Evolutionary conservation across 2,329 filamentous ascomycete species (phyloP).

Genomic region (Penicillium hesseltinei): DNA sequence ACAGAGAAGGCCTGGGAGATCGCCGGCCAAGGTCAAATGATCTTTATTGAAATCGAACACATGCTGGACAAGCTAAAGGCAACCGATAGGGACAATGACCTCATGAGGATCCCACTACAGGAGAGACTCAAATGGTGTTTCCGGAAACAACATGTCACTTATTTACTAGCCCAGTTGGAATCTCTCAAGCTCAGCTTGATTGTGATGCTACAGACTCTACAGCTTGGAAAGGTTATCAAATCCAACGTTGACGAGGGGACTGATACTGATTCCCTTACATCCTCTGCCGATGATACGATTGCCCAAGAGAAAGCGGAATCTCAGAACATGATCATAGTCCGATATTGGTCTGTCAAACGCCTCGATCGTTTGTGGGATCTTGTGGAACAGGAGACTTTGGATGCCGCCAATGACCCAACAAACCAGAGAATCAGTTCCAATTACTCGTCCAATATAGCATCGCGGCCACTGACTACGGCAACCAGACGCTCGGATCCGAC

Average conservation of each 20-base stretch:
- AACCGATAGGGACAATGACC: conserved; percentile 24
- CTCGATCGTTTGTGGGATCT: conserved; percentile 38
- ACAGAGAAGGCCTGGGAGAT: conserved; percentile 40
- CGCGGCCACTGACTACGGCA: conserved; percentile 14
- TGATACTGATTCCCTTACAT: conserved; percentile 1
- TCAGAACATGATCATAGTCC: conserved; percentile 46
- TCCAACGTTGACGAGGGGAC: conserved; percentile 21
- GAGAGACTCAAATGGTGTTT: conserved; percentile 44
- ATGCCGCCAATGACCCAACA: conserved; percentile 23
- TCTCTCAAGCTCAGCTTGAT: conserved; percentile 42
- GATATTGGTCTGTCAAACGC: conserved; percentile 42
- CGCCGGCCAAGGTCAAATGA: conserved; percentile 37
- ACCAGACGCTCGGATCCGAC: conserved; percentile 20
- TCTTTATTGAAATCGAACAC: conserved; percentile 44
- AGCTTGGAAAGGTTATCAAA: conserved; percentile 37
- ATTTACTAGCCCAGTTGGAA: conserved; percentile 43
- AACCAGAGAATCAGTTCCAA: conserved; percentile 20
- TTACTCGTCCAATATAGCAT: conserved; percentile 15
- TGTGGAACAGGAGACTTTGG: conserved; percentile 36
- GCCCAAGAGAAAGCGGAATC: conserved; percentile 43
- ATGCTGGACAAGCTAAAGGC: conserved; percentile 41
- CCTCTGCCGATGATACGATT: conserved; percentile 31
- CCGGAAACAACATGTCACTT: conserved; percentile 43
- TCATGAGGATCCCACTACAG: conserved; percentile 29
- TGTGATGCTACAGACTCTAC: conserved; percentile 41